Evolutionary conservation across 1,284 basidiomycete species (phyloP), one percentile per base, ranked within the genome.

Genomic region (Ceratorhiza oryzae-sativae): DNA sequence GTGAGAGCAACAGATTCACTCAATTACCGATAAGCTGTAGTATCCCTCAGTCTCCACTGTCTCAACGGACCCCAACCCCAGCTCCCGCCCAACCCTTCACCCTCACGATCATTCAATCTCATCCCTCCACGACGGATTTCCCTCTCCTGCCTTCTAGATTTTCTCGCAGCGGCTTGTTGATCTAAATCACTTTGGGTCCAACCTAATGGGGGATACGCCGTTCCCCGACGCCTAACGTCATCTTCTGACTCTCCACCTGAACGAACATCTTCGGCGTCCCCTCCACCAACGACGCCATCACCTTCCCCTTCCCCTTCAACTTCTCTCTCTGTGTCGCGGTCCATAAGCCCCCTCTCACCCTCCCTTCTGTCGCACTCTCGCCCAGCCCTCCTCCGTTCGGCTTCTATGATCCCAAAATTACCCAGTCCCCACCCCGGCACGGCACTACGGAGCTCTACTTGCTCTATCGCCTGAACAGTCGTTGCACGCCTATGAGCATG

Each of bases 61-160:
- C 85, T 82, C 34, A 93, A 78, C 1, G 91, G 91, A 0, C 90
- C 90, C 89, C 90, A 92, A 87, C 90, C 91, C 88, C 88, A 91
- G 74, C 23, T 58, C 20, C 67, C 67, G 89, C 76, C 39, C 86
- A 85, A 39, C 6, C 48, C 20, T 45, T 58, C 45, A n/a, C 67
- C 71, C 36, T 73, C 49, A 15, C 62, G 59, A n/a, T 48, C 36
- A 27, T 48, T 10, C 42, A 70, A 55, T 42, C 61, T 45, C 13
- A 25, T 25, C 10, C 62, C 81, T 80, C 51, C 77, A 81, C 4
- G 80, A 79, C 20, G 74, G 74, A 10, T 70, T 71, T n/a, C 75
- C 68, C 39, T 73, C 73, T 20, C 73, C 65, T 25, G 58, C 71
- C 59, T 51, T 48, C 49, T 62, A 20, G 63, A 70, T 20, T 70